Evolutionary conservation across 805 yeast genomes (phyloP).

Genomic region (Starmerella apis): DNA sequence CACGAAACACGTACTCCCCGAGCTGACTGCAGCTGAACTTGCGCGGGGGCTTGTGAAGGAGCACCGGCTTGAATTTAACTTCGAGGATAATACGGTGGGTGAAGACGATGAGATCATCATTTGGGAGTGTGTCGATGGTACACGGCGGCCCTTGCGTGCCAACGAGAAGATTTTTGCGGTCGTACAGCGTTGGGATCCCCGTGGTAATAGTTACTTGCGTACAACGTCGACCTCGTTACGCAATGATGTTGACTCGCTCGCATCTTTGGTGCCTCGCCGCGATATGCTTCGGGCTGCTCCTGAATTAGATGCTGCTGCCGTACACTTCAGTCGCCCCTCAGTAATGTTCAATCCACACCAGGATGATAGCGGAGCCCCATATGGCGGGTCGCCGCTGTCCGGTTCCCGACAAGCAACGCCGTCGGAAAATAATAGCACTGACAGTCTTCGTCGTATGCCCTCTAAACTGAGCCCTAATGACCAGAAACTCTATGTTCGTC

Average conservation of each 20-base stretch:
- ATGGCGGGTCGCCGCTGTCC: not conserved
- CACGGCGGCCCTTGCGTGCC: constrained; percentile 27
- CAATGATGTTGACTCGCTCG: constrained; percentile 27
- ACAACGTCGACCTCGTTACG: constrained; percentile 23
- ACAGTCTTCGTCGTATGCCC: constrained; percentile 12
- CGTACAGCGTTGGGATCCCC: constrained; percentile 22
- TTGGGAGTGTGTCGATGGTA: constrained; percentile 28
- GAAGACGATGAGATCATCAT: constrained; percentile 25
- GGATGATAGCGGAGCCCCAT: not conserved
- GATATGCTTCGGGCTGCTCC: constrained; percentile 27
- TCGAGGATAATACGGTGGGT: constrained; percentile 18
- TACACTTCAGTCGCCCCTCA: constrained; percentile 21
- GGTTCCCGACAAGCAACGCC: not conserved
- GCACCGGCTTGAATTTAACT: constrained; percentile 28
- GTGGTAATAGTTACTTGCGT: constrained; percentile 17
- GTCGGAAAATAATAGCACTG: not conserved
- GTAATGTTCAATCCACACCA: constrained; percentile 19
- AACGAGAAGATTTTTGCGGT: constrained; percentile 24
- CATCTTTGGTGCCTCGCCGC: constrained; percentile 30
- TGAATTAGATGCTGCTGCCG: constrained; percentile 17
- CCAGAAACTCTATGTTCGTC: constrained; percentile 8
- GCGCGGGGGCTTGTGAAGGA: constrained; percentile 23
- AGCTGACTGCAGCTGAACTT: constrained; percentile 18
- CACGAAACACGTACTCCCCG: constrained; percentile 14
- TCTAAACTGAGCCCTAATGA: constrained; percentile 17